A percentile compares a stretch with the other conserved stretches of the same genome.
phyloP scores from a whole-genome alignment of 176 grass and related monocot genomes.

The Poa pratensis region DNA sequence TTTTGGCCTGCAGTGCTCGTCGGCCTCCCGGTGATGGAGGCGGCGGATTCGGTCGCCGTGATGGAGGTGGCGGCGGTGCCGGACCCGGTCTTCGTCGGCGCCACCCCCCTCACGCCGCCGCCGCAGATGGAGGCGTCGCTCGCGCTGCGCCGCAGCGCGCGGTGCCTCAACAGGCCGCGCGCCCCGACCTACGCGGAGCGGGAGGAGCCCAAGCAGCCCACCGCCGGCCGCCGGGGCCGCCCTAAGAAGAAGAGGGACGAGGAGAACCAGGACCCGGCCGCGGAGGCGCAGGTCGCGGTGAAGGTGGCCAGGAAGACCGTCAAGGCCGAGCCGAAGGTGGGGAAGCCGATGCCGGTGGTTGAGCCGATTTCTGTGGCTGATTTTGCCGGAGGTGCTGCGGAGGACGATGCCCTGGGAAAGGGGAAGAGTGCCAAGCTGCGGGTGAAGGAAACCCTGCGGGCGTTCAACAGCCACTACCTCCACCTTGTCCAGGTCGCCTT shows the following conservation, averaged over 20 bases:
- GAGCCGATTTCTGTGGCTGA: constrained; percentile 25
- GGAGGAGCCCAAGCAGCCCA: constrained; percentile 36
- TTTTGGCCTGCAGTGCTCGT: constrained; percentile 1
- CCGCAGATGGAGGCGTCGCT: constrained; percentile 20
- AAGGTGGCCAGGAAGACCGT: constrained; percentile 8
- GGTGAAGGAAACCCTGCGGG: constrained; percentile 72
- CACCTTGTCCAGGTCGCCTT: constrained; percentile 70
- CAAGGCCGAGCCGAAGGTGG: constrained; percentile 26
- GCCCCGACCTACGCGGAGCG: constrained; percentile 28
- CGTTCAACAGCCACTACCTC: constrained; percentile 78
- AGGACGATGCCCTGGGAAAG: constrained; percentile 21
- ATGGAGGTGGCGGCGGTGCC: constrained; percentile 44
- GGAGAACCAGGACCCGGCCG: constrained; percentile 25
- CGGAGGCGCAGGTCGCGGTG: background rate
- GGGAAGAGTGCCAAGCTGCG: constrained; percentile 63
- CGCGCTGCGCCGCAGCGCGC: constrained; percentile 48
- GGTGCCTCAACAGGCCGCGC: constrained; percentile 38
- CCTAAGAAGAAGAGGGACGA: constrained; percentile 49
- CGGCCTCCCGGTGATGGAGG: constrained; percentile 17
- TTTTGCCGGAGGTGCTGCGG: constrained; percentile 2
- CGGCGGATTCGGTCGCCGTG: constrained; percentile 34
- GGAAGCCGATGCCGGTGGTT: constrained; percentile 15
- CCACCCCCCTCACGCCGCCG: background rate
- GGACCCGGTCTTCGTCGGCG: constrained; percentile 25
- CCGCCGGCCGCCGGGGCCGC: constrained; percentile 9